Evolutionary conservation across 1,284 basidiomycete species (phyloP), one percentile per base, ranked within the genome.

Genomic region (Ganoderma lucidum): DNA sequence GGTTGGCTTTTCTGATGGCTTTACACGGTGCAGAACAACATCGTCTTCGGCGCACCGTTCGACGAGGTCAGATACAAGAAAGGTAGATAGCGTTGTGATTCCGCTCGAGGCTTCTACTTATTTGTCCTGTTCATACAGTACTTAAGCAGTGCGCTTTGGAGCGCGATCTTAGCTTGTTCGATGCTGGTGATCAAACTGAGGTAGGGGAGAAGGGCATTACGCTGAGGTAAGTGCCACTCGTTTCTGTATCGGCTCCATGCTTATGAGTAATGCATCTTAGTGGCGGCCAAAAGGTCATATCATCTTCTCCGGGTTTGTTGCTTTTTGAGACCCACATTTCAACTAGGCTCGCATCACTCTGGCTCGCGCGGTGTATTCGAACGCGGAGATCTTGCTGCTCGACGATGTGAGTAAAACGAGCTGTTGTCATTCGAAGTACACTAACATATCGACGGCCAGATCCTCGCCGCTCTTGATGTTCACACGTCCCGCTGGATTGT

Each of bases 401-500:
- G 88, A 89, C 77, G 92, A 93, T 77, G 87, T 92, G 56, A 69
- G 79, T 62, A 2, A 0, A 23, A 23, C 9, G 4, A 12, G 12
- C 17, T 9, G 35, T n/a, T 10, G 3, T 10, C 3, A 10, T 12
- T 59, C 14, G 4, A 1, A n/a, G 19, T 10, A 8, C n/a, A 5
- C 19, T 59, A 4, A 59, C 9, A 6, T n/a, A 0, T 39, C 48
- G 14, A 14, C 17, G 28, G 19, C 8, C 23, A 81, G 78, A 79
- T 89, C 2, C 77, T 89, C 10, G 87, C 87, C 6, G 87, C 87
- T 12, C 79, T 89, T 2, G 87, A 88, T 75, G 86, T 89, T 6
- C 87, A 92, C 71, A 95, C 93, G 0, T 85, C 92, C 0, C 88
- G 88, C 72, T 94, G 88, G 87, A 90, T 95, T 68, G 88, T 95